phyloP scores from a whole-genome alignment of 768 basidiomycete genomes.

The Boletus rubroflammeus region DNA sequence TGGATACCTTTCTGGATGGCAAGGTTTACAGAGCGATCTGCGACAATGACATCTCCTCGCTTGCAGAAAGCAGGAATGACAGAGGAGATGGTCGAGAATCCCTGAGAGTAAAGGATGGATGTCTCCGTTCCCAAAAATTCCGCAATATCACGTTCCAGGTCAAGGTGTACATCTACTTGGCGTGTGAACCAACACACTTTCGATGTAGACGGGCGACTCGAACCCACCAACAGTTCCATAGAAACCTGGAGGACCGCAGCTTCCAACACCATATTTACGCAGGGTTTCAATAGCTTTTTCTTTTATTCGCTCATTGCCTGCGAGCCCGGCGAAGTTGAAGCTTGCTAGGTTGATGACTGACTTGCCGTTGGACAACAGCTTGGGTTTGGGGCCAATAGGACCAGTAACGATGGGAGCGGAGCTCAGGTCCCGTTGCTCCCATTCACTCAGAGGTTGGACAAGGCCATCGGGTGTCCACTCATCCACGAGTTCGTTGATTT shows the following conservation, averaged over 20 bases:
- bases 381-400: conserved; percentile 79
- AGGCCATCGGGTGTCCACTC: conserved; percentile 93
- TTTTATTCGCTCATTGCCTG: conserved; percentile 85
- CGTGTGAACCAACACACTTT: conserved; percentile 1
- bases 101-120: conserved; percentile 91
- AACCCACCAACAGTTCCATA: conserved; percentile 89
- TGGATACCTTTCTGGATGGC: conserved; percentile 95
- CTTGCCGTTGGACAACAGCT: conserved; percentile 67
- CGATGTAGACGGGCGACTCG: background rate
- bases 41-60: conserved; percentile 96
- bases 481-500: conserved; percentile 93
- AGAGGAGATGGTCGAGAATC: conserved; percentile 86
- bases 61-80: conserved; percentile 98
- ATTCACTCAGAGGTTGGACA: conserved; percentile 52
- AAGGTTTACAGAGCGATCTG: conserved; percentile 94
- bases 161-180: conserved; percentile 80
- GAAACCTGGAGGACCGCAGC: conserved; percentile 95
- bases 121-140: conserved; percentile 87
- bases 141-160: conserved; percentile 84
- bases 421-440: conserved; percentile 66
- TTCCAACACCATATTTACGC: conserved; percentile 86
- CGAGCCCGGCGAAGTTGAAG: conserved; percentile 88
- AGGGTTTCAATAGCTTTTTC: conserved; percentile 80
- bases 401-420: conserved; percentile 78
- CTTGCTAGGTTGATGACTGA: conserved; percentile 81